Conservation (phyloP, 1,284 basidiomycete species). For the Boletus semigastroideus region DNA sequence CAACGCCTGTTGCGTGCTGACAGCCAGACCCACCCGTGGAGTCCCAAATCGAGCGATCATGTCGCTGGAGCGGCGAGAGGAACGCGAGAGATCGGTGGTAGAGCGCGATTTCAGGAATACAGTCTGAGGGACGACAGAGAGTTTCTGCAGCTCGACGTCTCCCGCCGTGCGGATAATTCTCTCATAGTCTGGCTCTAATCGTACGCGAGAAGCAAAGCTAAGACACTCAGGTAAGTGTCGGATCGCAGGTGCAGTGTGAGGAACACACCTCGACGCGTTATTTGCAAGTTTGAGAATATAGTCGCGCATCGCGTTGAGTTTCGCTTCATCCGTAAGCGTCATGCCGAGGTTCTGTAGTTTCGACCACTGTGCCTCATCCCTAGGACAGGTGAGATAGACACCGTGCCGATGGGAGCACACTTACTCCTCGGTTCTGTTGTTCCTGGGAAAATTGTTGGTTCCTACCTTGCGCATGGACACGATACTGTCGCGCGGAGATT, state of each 20-base stretch:
- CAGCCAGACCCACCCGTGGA: conserved; percentile 43
- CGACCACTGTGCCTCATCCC: conserved; percentile 72
- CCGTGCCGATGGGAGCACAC: conserved; percentile 22
- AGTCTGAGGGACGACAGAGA: conserved; percentile 92
- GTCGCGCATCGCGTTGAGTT: conserved; percentile 82
- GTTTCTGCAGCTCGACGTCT: conserved; percentile 74
- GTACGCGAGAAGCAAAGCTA: conserved; percentile 65
- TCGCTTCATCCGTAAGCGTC: conserved; percentile 75
- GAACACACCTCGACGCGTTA: conserved; percentile 54
- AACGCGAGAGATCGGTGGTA: conserved; percentile 40
- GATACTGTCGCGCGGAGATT: conserved; percentile 70
- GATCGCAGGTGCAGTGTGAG: background rate
- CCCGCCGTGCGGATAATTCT: conserved; percentile 64
- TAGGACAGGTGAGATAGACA: conserved; percentile 28
- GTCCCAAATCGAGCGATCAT: conserved; percentile 43
- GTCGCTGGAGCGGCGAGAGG: conserved; percentile 36
- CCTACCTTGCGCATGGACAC: conserved; percentile 56
- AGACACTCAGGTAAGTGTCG: conserved; percentile 4
- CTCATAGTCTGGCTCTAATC: conserved; percentile 60
- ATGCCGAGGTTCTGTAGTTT: conserved; percentile 83
- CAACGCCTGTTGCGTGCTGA: conserved; percentile 44
- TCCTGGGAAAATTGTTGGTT: conserved; percentile 42
- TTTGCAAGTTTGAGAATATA: conserved; percentile 85
- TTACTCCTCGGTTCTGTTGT: conserved; percentile 74
- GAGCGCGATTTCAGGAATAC: conserved; percentile 78